phyloP scores from a whole-genome alignment of 1,284 basidiomycete species.

The Ustilago vetiveriae region DNA sequence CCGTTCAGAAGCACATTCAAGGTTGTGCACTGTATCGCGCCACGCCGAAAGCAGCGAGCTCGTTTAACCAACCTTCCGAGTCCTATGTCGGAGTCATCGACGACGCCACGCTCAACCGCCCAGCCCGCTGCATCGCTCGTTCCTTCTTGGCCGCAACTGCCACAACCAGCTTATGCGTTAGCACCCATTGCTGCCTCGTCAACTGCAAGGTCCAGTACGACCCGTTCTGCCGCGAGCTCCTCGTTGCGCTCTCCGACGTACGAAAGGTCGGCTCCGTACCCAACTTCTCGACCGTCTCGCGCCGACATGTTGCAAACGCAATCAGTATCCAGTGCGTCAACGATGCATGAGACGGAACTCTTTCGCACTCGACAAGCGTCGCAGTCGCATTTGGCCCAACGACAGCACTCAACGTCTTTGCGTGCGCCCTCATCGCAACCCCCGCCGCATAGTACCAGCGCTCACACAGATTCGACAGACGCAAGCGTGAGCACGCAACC shows the following conservation, averaged over 20 bases:
- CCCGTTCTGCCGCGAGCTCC: constrained; percentile 8
- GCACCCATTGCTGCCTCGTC: constrained; percentile 16
- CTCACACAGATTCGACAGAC: constrained; percentile 7
- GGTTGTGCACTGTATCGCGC: constrained; percentile 2
- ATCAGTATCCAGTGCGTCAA: constrained; percentile 5
- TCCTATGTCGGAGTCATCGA: constrained; percentile 18
- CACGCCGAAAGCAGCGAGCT: not conserved
- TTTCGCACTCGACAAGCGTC: constrained; percentile 31
- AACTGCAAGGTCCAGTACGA: constrained; percentile 11
- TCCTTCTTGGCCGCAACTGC: constrained; percentile 31
- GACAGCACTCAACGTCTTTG: constrained; percentile 12
- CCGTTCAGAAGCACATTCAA: not conserved
- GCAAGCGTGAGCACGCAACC: constrained; percentile 12
- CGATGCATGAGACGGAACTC: constrained; percentile 27
- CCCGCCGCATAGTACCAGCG: constrained; percentile 9
- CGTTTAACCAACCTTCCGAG: constrained; percentile 5
- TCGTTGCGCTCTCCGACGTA: constrained; percentile 9
- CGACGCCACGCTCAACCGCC: constrained; percentile 25
- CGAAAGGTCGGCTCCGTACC: constrained; percentile 28
- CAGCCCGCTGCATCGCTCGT: constrained; percentile 28
- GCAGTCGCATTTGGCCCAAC: constrained; percentile 16
- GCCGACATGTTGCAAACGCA: constrained; percentile 19
- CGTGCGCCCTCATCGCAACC: constrained; percentile 6
- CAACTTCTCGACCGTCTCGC: constrained; percentile 14
- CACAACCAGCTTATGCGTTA: constrained; percentile 25